Percentiles rank a stretch among this genome's conserved stretches.
These are phyloP conservation scores for Oryza glaberrima DNA, from an alignment of 176 grass and related monocot genomes.

Conservation along the genomic window DNA sequence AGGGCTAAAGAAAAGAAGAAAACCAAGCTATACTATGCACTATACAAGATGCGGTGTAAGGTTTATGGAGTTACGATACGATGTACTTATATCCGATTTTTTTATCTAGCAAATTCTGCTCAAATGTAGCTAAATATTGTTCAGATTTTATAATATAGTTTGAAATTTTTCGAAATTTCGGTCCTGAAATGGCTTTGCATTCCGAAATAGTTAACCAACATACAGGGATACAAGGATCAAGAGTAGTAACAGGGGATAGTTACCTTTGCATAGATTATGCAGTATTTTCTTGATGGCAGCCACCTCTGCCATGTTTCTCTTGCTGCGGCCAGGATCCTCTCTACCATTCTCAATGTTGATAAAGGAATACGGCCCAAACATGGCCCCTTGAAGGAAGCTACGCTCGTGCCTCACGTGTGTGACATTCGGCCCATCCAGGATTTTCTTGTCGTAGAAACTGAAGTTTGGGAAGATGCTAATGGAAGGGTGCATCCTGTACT, in stretches of 20 bases:
- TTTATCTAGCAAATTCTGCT: too few species aligned
- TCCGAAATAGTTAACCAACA: too few species aligned
- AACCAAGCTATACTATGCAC: too few species aligned
- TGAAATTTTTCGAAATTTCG: too few species aligned
- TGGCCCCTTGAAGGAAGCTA: constrained; percentile 39
- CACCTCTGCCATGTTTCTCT: constrained; percentile 61
- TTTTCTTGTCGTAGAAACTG: constrained; percentile 56
- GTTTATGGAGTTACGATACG: too few species aligned
- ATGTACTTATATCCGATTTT: too few species aligned
- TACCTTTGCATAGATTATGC: constrained; percentile 41
- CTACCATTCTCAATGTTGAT: constrained; percentile 53
- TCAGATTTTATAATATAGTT: too few species aligned
- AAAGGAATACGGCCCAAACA: constrained; percentile 78
- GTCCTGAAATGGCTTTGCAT: too few species aligned
- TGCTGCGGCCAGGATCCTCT: constrained; percentile 53
- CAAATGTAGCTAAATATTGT: too few species aligned
- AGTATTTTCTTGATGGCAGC: constrained; percentile 50
- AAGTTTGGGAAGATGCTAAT: constrained; percentile 70
- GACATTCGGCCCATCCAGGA: constrained; percentile 65
- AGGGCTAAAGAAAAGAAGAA: too few species aligned
- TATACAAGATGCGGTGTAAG: too few species aligned
- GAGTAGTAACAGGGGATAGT: not conserved
- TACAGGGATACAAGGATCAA: too few species aligned
- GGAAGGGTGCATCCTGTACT: constrained; percentile 84
- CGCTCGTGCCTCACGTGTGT: constrained; percentile 1